Percentiles rank a stretch among this genome's conserved stretches.
Evolutionary conservation across 176 grass and related monocot genomes (phyloP).

Genomic region (Neostapfia colusana): DNA sequence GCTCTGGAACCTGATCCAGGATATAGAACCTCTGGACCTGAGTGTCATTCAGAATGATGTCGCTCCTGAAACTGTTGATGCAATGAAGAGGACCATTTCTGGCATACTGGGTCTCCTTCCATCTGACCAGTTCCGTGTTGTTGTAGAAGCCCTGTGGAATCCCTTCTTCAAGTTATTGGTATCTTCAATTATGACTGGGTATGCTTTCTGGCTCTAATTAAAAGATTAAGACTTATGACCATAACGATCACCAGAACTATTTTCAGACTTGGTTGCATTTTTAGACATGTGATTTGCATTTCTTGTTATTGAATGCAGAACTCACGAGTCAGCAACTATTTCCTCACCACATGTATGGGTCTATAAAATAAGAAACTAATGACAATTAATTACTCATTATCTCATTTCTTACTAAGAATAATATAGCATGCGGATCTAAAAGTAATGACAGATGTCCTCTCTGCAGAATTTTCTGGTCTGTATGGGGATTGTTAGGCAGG

Average conservation of each 20-base stretch:
- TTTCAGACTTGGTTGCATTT: conserved; percentile 20
- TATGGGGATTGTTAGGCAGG: not conserved
- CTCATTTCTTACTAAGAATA: conserved; percentile 6
- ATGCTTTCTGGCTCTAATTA: conserved; percentile 34
- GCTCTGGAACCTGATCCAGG: conserved; percentile 88
- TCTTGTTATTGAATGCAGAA: not conserved
- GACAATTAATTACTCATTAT: not conserved
- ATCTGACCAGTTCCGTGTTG: conserved; percentile 93
- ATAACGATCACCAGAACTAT: conserved; percentile 13
- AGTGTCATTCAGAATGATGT: conserved; percentile 93
- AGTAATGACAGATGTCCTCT: not conserved
- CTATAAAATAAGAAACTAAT: conserved; percentile 20
- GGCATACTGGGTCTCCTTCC: conserved; percentile 93
- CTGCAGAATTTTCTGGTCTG: not conserved
- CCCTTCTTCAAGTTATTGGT: conserved; percentile 91
- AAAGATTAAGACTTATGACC: not conserved
- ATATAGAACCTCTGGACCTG: conserved; percentile 91
- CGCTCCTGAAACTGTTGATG: conserved; percentile 82
- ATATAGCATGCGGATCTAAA: not conserved
- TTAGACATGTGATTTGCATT: conserved; percentile 11
- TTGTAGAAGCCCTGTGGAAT: conserved; percentile 84
- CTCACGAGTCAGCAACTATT: no score
- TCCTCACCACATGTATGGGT: not conserved
- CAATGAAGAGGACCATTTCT: conserved; percentile 97
- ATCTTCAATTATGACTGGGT: conserved; percentile 98